Evolutionary conservation across 345 rosid genomes (phyloP), one percentile per base, ranked within the genome.

Genomic region (Salix purpurea): DNA sequence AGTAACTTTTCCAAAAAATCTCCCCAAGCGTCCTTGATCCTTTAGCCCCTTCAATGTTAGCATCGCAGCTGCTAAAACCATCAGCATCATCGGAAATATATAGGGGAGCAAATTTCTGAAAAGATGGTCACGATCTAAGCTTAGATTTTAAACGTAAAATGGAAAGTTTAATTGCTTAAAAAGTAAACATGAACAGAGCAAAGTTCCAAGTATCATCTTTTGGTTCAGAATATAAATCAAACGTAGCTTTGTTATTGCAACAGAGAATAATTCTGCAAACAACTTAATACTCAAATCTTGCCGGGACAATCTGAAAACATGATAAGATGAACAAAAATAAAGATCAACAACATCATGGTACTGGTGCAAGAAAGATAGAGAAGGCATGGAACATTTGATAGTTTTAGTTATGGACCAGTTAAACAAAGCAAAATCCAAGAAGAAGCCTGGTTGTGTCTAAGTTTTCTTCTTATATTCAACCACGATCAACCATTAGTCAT

Each of bases 21-120:
- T 91, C 70, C 99, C 99, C 60, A 95, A 88, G 76, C 99, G 97
- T 44, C 97, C 97, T 87, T 95, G 99, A 81, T 88, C 86, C 86
- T 89, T 90, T 34, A 95, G 90, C 74, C 97, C 93, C 85, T 91
- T 95, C 21, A 95, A 79, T 16, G 93, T 91, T 68, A 95, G 89
- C 97, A 95, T 95, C 56, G 83, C 85, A 77, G 88, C 82, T 46
- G 96, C 94, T 82, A 90, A 83, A 74, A 89, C 83, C 76, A 89
- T 85, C 84, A 95, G 76, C 32, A 84, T 71, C 66, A 81, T 81
- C 6, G 97, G 97, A 77, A 95, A 84, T 75, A 90, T 80, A 75
- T 90, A 93, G 32, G 88, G 77, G 83, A 91, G 82, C 84, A 93
- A 88, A 79, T 91, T 89, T 89, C 99, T 93, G 90, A 67, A 71